Percentiles rank a stretch among this genome's conserved stretches.
Conservation (phyloP, 1,284 basidiomycete genomes). For the Inonotus hispidus region DNA sequence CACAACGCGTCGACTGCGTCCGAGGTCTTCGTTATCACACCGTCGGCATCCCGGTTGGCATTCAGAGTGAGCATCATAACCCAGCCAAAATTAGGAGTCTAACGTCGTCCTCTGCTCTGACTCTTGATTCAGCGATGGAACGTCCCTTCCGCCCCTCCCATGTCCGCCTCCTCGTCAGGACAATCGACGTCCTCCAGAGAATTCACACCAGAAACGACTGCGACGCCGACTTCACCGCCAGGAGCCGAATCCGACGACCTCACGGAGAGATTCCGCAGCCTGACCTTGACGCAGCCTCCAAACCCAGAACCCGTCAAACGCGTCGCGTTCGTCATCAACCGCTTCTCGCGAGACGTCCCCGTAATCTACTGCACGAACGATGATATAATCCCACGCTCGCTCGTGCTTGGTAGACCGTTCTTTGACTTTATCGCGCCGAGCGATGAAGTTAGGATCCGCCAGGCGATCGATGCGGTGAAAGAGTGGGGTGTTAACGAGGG, state of each 20-base stretch:
- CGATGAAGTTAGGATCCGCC: slow-evolving; percentile 57
- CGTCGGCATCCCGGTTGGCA: slow-evolving; percentile 58
- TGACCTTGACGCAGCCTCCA: slow-evolving; percentile 35
- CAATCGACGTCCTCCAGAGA: slow-evolving; percentile 2
- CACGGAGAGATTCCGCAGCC: slow-evolving; percentile 14
- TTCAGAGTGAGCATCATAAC: slow-evolving; percentile 51
- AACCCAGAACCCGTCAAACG: slow-evolving; percentile 47
- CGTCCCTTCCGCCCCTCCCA: slow-evolving; percentile 48
- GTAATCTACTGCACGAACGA: slow-evolving; percentile 70
- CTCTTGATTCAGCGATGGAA: slow-evolving; percentile 54
- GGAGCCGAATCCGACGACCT: background rate
- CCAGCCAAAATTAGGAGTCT: background rate
- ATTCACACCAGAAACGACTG: background rate
- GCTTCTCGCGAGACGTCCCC: slow-evolving; percentile 58
- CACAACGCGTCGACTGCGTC: slow-evolving; percentile 74
- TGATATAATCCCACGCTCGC: slow-evolving; percentile 49
- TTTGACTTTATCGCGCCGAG: slow-evolving; percentile 59
- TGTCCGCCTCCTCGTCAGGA: slow-evolving; percentile 12
- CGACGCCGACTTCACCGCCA: slow-evolving; percentile 11
- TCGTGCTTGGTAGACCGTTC: slow-evolving; percentile 58
- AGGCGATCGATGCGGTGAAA: slow-evolving; percentile 70
- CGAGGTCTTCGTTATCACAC: slow-evolving; percentile 67
- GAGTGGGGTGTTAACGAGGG: slow-evolving; percentile 77
- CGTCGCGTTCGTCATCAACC: slow-evolving; percentile 68
- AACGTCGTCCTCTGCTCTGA: background rate